Conservation (phyloP, 352 stramenopile species). For the Globisporangium apiculatum region DNA sequence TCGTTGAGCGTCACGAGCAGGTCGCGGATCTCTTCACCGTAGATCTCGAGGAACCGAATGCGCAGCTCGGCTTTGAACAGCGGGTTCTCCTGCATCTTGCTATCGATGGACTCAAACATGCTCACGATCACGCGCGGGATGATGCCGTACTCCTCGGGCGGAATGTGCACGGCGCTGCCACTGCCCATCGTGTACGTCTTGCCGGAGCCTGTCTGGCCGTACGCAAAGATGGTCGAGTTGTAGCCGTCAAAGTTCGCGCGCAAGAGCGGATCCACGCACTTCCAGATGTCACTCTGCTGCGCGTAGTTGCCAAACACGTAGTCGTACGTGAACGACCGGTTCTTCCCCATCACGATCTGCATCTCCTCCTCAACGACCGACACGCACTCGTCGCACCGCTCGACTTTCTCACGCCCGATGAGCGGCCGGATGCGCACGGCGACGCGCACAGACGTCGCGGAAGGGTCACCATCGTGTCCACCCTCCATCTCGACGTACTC, state of each 20-base stretch:
- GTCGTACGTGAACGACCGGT: constrained; percentile 88
- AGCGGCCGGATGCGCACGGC: constrained; percentile 82
- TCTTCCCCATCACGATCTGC: constrained; percentile 86
- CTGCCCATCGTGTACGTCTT: constrained; percentile 90
- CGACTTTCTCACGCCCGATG: constrained; percentile 84
- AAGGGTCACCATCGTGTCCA: constrained; percentile 37
- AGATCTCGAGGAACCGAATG: constrained; percentile 90
- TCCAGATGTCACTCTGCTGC: constrained; percentile 82
- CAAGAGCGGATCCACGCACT: constrained; percentile 76
- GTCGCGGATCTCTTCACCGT: constrained; percentile 88
- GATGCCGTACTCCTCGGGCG: constrained; percentile 80
- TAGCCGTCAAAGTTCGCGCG: constrained; percentile 83
- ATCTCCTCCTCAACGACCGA: constrained; percentile 75
- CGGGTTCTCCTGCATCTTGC: constrained; percentile 43
- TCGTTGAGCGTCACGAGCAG: constrained; percentile 75
- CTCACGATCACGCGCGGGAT: constrained; percentile 80
- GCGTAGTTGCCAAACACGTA: constrained; percentile 84
- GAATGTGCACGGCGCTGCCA: constrained; percentile 72
- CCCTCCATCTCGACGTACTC: constrained; percentile 9
- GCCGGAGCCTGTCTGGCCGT: constrained; percentile 81
- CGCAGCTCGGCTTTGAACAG: constrained; percentile 63
- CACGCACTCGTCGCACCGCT: constrained; percentile 84
- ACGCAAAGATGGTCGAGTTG: constrained; percentile 88
- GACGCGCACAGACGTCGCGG: constrained; percentile 63
- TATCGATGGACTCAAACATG: constrained; percentile 79